Conservation (phyloP, 305 asterid genomes). For the Fraxinus xanthoxyloides region DNA sequence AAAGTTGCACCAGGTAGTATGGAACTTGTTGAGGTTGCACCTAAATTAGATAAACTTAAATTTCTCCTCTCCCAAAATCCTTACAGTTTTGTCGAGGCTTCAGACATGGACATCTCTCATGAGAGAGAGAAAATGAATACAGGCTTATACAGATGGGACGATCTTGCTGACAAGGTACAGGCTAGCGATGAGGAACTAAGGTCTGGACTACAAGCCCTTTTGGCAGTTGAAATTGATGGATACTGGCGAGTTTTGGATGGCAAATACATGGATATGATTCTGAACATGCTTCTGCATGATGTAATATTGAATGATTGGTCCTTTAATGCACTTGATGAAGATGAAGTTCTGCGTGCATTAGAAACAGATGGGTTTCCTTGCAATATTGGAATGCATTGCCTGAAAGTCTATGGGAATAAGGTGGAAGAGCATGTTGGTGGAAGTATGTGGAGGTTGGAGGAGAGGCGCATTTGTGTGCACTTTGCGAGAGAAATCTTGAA, state of each 20-base stretch:
- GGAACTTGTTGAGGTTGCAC: slow-evolving; percentile 88
- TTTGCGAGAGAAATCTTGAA: slow-evolving; percentile 66
- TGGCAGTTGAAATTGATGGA: slow-evolving; percentile 74
- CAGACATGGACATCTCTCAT: slow-evolving; percentile 54
- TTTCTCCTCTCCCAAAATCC: slow-evolving; percentile 72
- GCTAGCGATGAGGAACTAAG: slow-evolving; percentile 79
- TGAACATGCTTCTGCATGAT: slow-evolving; percentile 70
- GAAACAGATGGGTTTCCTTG: slow-evolving; percentile 70
- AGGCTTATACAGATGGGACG: slow-evolving; percentile 70
- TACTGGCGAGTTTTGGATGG: slow-evolving; percentile 81
- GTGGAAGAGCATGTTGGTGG: slow-evolving; percentile 37
- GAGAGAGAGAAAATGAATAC: slow-evolving; percentile 22
- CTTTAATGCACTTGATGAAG: slow-evolving; percentile 47
- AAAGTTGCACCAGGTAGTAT: slow-evolving; percentile 75
- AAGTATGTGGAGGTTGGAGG: slow-evolving; percentile 63
- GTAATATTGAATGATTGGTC: slow-evolving; percentile 68
- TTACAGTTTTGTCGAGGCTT: slow-evolving; percentile 49
- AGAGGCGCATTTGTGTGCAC: slow-evolving; percentile 57
- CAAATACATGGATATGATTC: slow-evolving; percentile 45
- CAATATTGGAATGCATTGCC: slow-evolving; percentile 63
- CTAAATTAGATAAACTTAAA: slow-evolving; percentile 75
- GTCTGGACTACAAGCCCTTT: slow-evolving; percentile 52
- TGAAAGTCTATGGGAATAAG: slow-evolving; percentile 49
- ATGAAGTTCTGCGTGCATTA: slow-evolving; percentile 57
- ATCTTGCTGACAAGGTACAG: slow-evolving; percentile 67